phyloP scores from a whole-genome alignment of 192 early-diverging fungal species.

The Entomortierella parvispora region DNA sequence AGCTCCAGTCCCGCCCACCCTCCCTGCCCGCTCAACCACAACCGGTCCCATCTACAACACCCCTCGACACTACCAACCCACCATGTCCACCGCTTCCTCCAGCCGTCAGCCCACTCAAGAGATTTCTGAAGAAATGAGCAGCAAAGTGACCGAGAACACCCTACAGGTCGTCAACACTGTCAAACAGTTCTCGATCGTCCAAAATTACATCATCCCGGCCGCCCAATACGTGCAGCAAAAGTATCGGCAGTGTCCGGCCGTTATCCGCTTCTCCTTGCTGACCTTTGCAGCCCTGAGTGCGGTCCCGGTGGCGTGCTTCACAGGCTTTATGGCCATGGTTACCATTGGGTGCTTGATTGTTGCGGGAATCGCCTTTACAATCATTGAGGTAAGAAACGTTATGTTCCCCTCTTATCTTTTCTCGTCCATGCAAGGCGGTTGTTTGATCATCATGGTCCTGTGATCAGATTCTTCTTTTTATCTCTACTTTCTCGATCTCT shows the following conservation, averaged over 20 bases:
- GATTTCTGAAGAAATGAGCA: conserved; percentile 6
- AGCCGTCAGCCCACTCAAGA: not conserved
- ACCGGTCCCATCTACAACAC: no score
- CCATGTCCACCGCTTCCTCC: no score
- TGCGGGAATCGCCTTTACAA: conserved; percentile 14
- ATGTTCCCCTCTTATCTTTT: no score
- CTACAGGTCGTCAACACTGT: not conserved
- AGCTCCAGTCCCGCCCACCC: no score
- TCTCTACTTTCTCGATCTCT: not conserved
- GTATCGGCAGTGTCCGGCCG: not conserved
- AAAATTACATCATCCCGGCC: conserved; percentile 14
- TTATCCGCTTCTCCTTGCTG: conserved; percentile 4
- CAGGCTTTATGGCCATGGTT: conserved; percentile 25
- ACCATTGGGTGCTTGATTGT: conserved; percentile 23
- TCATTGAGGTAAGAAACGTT: conserved; percentile 18
- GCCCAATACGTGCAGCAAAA: not conserved
- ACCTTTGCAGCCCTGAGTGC: conserved; percentile 18
- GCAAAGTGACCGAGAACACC: conserved; percentile 17
- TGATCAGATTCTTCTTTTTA: no score
- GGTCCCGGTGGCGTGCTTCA: conserved; percentile 21
- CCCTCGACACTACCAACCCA: no score
- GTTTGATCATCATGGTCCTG: no score
- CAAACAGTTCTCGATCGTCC: conserved; percentile 9
- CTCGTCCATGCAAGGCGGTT: no score
- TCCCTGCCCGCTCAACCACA: no score